Conservation (phyloP, 768 basidiomycete genomes). For the Mycena chlorophos region DNA sequence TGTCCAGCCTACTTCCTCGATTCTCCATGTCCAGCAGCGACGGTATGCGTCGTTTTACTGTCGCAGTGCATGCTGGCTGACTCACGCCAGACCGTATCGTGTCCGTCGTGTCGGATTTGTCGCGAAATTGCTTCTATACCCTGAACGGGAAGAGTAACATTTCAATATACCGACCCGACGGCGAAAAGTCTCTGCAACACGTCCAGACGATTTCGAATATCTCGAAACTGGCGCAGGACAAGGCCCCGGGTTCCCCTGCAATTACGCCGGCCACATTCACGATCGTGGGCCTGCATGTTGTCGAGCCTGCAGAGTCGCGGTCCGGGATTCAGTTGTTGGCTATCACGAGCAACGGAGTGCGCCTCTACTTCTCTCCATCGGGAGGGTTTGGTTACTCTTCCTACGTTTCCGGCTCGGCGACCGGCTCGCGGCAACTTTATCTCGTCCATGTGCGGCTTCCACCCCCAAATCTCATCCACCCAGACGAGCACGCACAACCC, state of each 20-base stretch:
- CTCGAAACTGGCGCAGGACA: conserved; percentile 76
- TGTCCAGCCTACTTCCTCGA: conserved; percentile 78
- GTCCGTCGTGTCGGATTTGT: conserved; percentile 62
- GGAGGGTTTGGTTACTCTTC: conserved; percentile 52
- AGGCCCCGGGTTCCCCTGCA: conserved; percentile 74
- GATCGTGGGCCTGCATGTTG: conserved; percentile 67
- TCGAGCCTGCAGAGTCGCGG: conserved; percentile 67
- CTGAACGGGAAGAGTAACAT: conserved; percentile 66
- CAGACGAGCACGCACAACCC: conserved; percentile 62
- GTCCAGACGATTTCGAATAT: conserved; percentile 75
- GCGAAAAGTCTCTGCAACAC: conserved; percentile 68
- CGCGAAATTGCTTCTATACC: conserved; percentile 76
- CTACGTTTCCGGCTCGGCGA: conserved; percentile 32
- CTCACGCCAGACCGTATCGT: conserved; percentile 65
- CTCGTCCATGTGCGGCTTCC: conserved; percentile 80
- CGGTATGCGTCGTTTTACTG: conserved; percentile 46
- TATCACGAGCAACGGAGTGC: conserved; percentile 76
- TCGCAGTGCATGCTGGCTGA: neutral
- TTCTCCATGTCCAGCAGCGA: conserved; percentile 63
- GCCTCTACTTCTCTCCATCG: conserved; percentile 77
- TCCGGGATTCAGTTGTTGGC: conserved; percentile 75
- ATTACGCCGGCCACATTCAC: conserved; percentile 70
- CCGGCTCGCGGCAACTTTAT: conserved; percentile 50
- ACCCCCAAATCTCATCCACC: conserved; percentile 72
- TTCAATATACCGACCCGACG: conserved; percentile 61